A percentile compares a stretch with the other conserved stretches of the same genome.
phyloP scores from a whole-genome alignment of 164 flowering plant genomes.

The Aristolochia californica region DNA sequence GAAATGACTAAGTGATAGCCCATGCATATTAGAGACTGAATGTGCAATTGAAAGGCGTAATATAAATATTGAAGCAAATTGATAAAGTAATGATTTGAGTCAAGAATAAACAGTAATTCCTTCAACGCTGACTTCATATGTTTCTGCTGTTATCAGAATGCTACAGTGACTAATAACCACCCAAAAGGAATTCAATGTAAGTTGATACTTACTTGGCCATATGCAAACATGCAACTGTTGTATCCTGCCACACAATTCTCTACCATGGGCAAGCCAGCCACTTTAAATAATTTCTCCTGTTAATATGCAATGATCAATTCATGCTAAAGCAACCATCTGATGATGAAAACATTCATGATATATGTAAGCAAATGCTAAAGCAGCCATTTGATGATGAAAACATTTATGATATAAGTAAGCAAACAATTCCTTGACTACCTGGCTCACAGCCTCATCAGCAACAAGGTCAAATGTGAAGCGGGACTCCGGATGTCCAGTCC shows the following conservation, averaged over 20 bases:
- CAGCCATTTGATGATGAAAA: not conserved
- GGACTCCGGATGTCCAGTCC: conserved; percentile 93
- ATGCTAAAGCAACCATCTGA: not conserved
- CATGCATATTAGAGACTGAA: no score
- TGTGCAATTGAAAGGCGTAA: no score
- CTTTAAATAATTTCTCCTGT: conserved; percentile 90
- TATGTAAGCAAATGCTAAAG: not conserved
- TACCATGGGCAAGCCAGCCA: conserved; percentile 96
- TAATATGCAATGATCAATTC: not conserved
- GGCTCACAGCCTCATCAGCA: conserved; percentile 91
- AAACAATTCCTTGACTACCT: conserved; percentile 32
- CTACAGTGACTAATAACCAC: not conserved
- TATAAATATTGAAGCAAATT: no score
- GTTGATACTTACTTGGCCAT: conserved; percentile 70
- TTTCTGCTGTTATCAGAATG: not conserved
- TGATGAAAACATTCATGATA: not conserved
- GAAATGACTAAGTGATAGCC: no score
- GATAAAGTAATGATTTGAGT: no score
- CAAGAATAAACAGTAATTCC: not conserved
- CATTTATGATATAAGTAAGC: not conserved
- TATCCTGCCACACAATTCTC: conserved; percentile 93
- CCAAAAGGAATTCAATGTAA: not conserved
- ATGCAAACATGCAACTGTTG: conserved; percentile 99
- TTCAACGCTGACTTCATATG: not conserved
- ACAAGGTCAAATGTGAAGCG: conserved; percentile 87